Percentiles rank a stretch among this genome's conserved stretches.
phyloP scores from a whole-genome alignment of 306 rosid species.

The Lablab purpureus region DNA sequence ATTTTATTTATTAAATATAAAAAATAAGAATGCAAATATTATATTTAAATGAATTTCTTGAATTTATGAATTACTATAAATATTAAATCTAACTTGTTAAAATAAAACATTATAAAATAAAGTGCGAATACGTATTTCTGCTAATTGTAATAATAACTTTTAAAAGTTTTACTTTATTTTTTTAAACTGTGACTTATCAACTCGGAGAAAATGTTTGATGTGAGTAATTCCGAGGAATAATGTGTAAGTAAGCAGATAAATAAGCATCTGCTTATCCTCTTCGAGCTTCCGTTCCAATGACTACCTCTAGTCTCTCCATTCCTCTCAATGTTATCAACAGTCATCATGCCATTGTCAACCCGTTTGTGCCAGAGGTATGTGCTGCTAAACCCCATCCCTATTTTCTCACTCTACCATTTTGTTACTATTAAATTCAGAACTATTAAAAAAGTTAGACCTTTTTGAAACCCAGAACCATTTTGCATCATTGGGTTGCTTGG shows the following conservation, averaged over 20 bases:
- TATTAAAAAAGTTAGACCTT: background rate
- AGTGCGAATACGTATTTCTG: no score
- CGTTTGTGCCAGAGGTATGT: slow-evolving; percentile 78
- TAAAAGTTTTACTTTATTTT: no score
- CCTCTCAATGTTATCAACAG: slow-evolving; percentile 36
- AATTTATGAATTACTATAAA: no score
- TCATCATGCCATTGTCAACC: slow-evolving; percentile 47
- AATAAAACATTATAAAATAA: no score
- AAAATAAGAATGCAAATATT: no score
- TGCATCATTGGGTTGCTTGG: slow-evolving; percentile 17
- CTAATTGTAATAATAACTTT: no score
- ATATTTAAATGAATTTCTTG: no score
- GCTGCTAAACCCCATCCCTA: background rate
- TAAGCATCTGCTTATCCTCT: slow-evolving; percentile 50
- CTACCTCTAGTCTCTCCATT: slow-evolving; percentile 52
- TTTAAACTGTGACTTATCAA: no score
- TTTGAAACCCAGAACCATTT: slow-evolving; percentile 10
- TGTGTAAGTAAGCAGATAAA: background rate
- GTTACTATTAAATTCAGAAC: slow-evolving; percentile 20
- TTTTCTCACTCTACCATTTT: background rate
- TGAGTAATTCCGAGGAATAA: background rate
- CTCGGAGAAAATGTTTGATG: no score
- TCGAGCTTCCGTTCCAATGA: slow-evolving; percentile 50
- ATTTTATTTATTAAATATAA: no score
- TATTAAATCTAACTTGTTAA: no score